A percentile compares a stretch with the other conserved stretches of the same genome.
phyloP scores from a whole-genome alignment of 345 rosid genomes.

The Arabidopsis thaliana region DNA sequence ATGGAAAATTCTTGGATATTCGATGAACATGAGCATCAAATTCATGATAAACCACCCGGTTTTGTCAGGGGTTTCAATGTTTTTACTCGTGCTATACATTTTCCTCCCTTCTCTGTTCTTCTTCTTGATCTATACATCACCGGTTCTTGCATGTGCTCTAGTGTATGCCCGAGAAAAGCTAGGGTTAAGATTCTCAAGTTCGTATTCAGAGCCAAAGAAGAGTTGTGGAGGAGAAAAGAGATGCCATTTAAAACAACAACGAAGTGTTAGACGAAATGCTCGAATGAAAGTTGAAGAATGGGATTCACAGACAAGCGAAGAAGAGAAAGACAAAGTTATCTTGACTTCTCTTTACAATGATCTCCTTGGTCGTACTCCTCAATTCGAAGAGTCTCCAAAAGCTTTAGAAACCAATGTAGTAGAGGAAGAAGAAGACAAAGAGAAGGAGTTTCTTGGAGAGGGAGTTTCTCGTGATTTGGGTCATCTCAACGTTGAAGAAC shows the following conservation, averaged over 20 bases:
- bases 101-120: constrained; percentile 63
- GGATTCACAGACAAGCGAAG: constrained; percentile 42
- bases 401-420: constrained; percentile 18
- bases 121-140: constrained; percentile 57
- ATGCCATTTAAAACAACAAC: constrained; percentile 45
- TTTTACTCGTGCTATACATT: constrained; percentile 52
- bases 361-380: constrained; percentile 37
- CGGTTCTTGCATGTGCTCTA: constrained; percentile 49
- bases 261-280: constrained; percentile 58
- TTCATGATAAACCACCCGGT: constrained; percentile 58
- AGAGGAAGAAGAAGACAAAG: constrained; percentile 2
- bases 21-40: constrained; percentile 41
- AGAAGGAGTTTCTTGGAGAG: background rate
- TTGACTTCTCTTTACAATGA: constrained; percentile 41
- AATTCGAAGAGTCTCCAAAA: constrained; percentile 48
- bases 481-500: background rate
- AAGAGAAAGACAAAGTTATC: constrained; percentile 40
- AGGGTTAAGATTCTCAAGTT: constrained; percentile 25
- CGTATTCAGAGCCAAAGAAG: constrained; percentile 18
- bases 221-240: constrained; percentile 23
- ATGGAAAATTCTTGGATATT: constrained; percentile 50
- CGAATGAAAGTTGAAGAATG: constrained; percentile 49
- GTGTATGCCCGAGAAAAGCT: constrained; percentile 43
- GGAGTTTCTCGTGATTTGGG: constrained; percentile 17
- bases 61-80: constrained; percentile 45